Percentiles rank a stretch among this genome's conserved stretches.
Evolutionary conservation across 305 asterid genomes (phyloP).

Genomic region (Fraxinus floribunda): DNA sequence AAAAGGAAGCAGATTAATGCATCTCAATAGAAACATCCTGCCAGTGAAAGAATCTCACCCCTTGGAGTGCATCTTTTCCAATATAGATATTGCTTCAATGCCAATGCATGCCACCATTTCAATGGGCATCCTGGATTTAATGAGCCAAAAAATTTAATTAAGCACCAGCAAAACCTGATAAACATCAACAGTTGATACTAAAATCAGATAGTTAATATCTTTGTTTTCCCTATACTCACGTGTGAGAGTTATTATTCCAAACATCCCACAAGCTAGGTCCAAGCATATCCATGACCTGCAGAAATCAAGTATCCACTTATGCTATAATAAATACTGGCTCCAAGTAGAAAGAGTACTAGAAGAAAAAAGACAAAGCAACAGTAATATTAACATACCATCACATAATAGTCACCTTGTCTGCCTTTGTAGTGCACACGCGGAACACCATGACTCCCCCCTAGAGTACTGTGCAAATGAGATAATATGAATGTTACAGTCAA

Average conservation of each 20-base stretch:
- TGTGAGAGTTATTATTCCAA: slow-evolving; percentile 66
- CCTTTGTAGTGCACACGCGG: slow-evolving; percentile 88
- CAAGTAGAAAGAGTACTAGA: not conserved
- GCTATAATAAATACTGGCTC: not conserved
- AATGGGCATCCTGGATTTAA: slow-evolving; percentile 62
- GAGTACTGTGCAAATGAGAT: slow-evolving; percentile 46
- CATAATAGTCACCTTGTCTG: slow-evolving; percentile 74
- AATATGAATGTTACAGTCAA: slow-evolving; percentile 9
- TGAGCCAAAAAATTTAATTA: slow-evolving; percentile 17
- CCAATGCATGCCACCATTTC: slow-evolving; percentile 97
- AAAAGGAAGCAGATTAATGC: not conserved
- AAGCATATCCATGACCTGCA: slow-evolving; percentile 91
- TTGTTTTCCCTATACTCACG: slow-evolving; percentile 39
- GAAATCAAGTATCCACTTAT: slow-evolving; percentile 18
- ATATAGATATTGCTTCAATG: slow-evolving; percentile 80
- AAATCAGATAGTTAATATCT: slow-evolving; percentile 15
- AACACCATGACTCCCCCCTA: slow-evolving; percentile 89
- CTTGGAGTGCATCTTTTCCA: slow-evolving; percentile 78
- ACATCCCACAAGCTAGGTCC: slow-evolving; percentile 72
- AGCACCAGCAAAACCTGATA: slow-evolving; percentile 19
- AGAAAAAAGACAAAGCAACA: not conserved
- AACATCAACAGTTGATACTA: not conserved
- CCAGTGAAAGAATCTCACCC: slow-evolving; percentile 54
- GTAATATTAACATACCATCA: slow-evolving; percentile 56
- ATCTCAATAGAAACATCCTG: not conserved